Base-by-base conservation (phyloP, 1,139 yeast genomes). In the Hemisphaericaspora xylofermentans region DNA sequence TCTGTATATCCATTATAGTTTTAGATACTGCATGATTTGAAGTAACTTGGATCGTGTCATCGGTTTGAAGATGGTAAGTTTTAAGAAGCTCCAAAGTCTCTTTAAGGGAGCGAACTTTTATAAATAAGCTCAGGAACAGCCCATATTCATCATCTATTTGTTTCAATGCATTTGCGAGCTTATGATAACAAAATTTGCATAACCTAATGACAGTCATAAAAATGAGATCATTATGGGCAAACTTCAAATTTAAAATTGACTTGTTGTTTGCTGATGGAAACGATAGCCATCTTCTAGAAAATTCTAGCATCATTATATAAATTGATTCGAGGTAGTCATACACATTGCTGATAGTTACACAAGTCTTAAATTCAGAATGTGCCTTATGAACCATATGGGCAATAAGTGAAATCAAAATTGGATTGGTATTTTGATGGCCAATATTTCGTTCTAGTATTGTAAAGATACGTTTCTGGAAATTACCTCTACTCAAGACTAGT, bases 141-240 rank as follows among this genome's bases (percentile, higher is more conserved):
- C 34, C 34, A 15, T 12, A n/a, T 2, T 31, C 34, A 19, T 27
- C 38, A 35, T 13, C 26, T 6, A 28, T 16, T 28, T 22, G 24
- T 22, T 30, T 15, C 13, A 15, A 19, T n/a, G 14, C 13, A 18
- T 13, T 34, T 16, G 28, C n/a, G 12, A 26, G 22, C 17, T 31
- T 16, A 25, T 18, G 21, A 21, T 31, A 24, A 24, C 56, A 38
- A 38, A 36, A 61, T 17, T 31, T 49, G 26, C 53, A 35, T 25
- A 57, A 42, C 35, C 43, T 45, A 6, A 42, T 17, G 1, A 57
- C 34, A 1, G 61, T 72, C 6, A 50, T 49, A 41, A 70, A 68
- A 9, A 70, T 47, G 12, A 52, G 58, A 3, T 53, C 50, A 46
- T 69, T 68, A 2, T 72, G 72, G 2, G 58, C 54, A 22, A 56